Conservation (phyloP, 768 basidiomycete genomes). For the Austroboletus eburneus region DNA sequence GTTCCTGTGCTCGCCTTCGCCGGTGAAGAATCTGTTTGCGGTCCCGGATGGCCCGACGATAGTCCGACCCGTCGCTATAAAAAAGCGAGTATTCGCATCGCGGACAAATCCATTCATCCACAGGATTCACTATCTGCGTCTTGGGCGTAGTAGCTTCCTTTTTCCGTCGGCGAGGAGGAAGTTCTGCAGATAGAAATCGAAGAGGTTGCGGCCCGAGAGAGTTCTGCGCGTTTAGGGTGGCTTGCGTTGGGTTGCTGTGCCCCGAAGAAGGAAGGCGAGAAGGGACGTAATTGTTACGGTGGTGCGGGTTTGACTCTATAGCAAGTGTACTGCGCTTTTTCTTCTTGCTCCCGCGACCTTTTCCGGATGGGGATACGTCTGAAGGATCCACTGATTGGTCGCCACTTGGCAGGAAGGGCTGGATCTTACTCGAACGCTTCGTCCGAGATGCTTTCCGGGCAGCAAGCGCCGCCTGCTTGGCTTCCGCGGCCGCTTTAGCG, state of each 20-base stretch:
- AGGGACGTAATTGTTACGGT: conserved; percentile 90
- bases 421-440: conserved; percentile 38
- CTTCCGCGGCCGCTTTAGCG: conserved; percentile 44
- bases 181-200: conserved; percentile 64
- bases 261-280: conserved; percentile 65
- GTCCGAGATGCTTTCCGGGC: conserved; percentile 33
- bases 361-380: conserved; percentile 34
- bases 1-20: conserved; percentile 66
- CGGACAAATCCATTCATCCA: conserved; percentile 91
- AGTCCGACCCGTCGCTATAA: conserved; percentile 74
- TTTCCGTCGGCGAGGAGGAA: conserved; percentile 46
- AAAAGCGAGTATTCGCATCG: conserved; percentile 93
- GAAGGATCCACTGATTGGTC: conserved; percentile 37
- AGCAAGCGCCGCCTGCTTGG: conserved; percentile 46
- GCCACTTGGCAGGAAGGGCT: conserved; percentile 28
- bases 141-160: conserved; percentile 25
- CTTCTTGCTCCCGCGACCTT: conserved; percentile 57
- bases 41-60: conserved; percentile 60
- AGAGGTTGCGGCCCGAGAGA: conserved; percentile 57
- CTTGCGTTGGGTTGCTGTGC: conserved; percentile 35
- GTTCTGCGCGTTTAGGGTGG: conserved; percentile 42
- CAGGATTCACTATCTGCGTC: conserved; percentile 47
- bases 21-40: conserved; percentile 76
- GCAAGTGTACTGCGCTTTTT: conserved; percentile 91
- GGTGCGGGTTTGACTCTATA: conserved; percentile 94